These are phyloP conservation scores for Ruellia speciosa DNA, from an alignment of 305 asterid species.

Conservation along the genomic window DNA sequence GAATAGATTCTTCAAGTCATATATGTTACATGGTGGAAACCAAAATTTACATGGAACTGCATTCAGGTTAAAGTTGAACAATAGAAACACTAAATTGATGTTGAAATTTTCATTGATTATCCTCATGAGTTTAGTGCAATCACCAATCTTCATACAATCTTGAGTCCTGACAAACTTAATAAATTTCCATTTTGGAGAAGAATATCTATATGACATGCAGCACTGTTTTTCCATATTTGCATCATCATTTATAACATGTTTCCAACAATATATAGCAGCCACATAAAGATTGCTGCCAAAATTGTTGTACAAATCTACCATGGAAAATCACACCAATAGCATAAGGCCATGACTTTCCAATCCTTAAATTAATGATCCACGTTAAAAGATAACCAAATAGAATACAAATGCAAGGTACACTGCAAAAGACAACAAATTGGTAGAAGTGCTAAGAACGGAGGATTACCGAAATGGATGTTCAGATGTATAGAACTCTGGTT, in stretches of 20 bases:
- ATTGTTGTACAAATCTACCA: constrained; percentile 9
- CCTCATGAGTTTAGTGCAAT: constrained; percentile 7
- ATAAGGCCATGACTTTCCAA: constrained; percentile 7
- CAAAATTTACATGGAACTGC: constrained; percentile 1
- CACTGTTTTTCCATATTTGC: too few species aligned
- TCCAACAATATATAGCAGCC: constrained; percentile 13
- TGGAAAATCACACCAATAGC: constrained; percentile 1
- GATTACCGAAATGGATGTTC: constrained; percentile 91
- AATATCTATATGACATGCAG: too few species aligned
- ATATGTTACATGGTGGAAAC: not conserved
- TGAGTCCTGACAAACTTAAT: too few species aligned
- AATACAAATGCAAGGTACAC: constrained; percentile 5
- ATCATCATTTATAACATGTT: constrained; percentile 1
- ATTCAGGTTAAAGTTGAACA: not conserved
- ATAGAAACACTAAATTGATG: too few species aligned
- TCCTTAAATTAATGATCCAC: not conserved
- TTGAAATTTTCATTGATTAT: too few species aligned
- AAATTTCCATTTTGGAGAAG: too few species aligned
- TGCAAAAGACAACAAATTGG: not conserved
- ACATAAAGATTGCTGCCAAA: constrained; percentile 13
- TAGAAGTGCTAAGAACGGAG: constrained; percentile 9
- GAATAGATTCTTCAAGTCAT: constrained; percentile 13
- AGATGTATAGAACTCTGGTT: constrained; percentile 94
- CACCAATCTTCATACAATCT: not conserved
- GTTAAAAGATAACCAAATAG: constrained; percentile 14